phyloP scores from a whole-genome alignment of 495 filamentous ascomycete genomes.

The Hamigera avellanea region DNA sequence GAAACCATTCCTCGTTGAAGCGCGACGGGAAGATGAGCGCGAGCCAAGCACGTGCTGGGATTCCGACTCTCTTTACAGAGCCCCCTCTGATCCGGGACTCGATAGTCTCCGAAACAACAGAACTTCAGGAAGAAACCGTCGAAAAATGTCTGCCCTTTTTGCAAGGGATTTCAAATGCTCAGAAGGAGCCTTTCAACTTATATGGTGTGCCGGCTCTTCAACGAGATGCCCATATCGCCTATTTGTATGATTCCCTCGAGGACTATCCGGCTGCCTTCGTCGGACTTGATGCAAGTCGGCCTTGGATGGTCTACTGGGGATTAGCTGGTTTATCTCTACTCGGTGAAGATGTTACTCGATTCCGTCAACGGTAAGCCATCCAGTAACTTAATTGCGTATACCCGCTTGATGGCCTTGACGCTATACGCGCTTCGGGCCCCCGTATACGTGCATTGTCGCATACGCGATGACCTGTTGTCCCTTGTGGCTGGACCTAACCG shows the following conservation, averaged over 20 bases:
- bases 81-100: conserved; percentile 53
- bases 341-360: conserved; percentile 61
- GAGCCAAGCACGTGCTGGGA: conserved; percentile 27
- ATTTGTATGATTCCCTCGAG: conserved; percentile 55
- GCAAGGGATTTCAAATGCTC: conserved; percentile 21
- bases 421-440: too few relatives aligned
- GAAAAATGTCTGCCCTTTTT: conserved; percentile 61
- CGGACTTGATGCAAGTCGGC: conserved; percentile 66
- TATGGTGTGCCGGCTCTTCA: conserved; percentile 64
- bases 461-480: conserved; percentile 6
- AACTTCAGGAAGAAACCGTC: conserved; percentile 54
- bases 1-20: too few relatives aligned
- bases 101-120: conserved; percentile 55
- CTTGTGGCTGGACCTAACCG: conserved; percentile 1
- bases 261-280: conserved; percentile 55
- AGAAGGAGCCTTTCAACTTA: conserved; percentile 44
- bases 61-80: conserved; percentile 55
- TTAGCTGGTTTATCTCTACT: conserved; percentile 60
- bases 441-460: too few relatives aligned
- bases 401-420: background rate
- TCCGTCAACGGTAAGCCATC: conserved; percentile 46
- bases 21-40: conserved; percentile 3
- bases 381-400: conserved; percentile 3
- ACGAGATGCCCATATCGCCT: conserved; percentile 60
- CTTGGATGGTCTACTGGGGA: conserved; percentile 92